Evolutionary conservation across 768 basidiomycete genomes (phyloP).

Genomic region (Phylloporus rhodoxanthus): DNA sequence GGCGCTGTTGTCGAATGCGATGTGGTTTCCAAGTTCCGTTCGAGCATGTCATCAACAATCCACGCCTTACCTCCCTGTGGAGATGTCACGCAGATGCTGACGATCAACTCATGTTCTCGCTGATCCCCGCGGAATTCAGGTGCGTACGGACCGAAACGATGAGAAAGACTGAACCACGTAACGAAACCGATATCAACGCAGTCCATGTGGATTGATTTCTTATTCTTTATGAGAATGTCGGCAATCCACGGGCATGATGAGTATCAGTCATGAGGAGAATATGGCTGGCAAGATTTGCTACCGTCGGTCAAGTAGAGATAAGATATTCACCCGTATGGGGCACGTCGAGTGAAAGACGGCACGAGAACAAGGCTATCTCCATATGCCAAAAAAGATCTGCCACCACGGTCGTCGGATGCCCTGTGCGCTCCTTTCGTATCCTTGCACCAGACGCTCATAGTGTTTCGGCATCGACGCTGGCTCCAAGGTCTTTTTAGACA

Average conservation of each 20-base stretch:
- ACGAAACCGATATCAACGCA: neutral
- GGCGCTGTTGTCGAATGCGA: neutral
- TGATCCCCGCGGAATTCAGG: constrained; percentile 3
- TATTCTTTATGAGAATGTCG: neutral
- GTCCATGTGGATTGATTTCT: neutral
- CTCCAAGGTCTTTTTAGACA: constrained; percentile 56
- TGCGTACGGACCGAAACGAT: neutral
- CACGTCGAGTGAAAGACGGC: too few relatives aligned
- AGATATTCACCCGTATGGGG: neutral
- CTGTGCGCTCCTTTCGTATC: constrained; percentile 65
- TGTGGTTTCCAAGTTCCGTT: constrained; percentile 1
- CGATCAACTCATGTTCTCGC: neutral
- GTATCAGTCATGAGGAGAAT: neutral
- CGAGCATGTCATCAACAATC: neutral
- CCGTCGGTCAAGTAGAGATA: neutral
- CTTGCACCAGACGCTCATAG: constrained; percentile 69
- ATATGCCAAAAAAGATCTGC: constrained; percentile 76
- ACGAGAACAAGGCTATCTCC: constrained; percentile 31
- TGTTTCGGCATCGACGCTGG: constrained; percentile 70
- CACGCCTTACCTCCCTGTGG: neutral
- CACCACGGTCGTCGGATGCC: constrained; percentile 80
- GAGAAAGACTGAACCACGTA: neutral
- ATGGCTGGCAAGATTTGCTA: neutral
- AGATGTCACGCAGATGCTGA: constrained; percentile 2
- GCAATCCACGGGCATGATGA: neutral